phyloP scores from a whole-genome alignment of 2,329 filamentous ascomycete species.

The Gnomoniopsis smithogilvyi region DNA sequence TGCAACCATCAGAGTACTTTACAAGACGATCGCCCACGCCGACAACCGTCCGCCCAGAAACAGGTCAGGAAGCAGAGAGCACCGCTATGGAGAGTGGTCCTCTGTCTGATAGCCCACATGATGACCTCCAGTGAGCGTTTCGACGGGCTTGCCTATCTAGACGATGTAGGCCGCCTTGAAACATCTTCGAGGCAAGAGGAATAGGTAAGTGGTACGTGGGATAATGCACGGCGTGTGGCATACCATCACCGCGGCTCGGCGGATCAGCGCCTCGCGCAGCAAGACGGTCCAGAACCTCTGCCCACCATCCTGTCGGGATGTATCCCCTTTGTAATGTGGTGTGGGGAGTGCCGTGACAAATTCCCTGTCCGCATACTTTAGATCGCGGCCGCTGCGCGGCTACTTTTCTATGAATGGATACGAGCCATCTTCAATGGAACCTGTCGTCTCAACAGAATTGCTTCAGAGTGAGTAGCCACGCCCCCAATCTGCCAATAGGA shows the following conservation, averaged over 20 bases:
- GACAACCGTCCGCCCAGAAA: neutral
- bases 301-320: neutral
- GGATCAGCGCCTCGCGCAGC: constrained; percentile 3
- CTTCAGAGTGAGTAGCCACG: too few species aligned
- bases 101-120: neutral
- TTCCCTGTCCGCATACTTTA: neutral
- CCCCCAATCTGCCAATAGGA: neutral
- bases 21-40: neutral
- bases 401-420: constrained; percentile 2
- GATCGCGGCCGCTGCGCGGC: neutral
- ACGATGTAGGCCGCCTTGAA: neutral
- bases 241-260: constrained; percentile 9
- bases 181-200: neutral
- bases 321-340: neutral
- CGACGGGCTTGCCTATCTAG: constrained; percentile 5
- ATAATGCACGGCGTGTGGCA: constrained; percentile 8
- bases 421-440: neutral
- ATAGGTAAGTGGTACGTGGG: constrained; percentile 2
- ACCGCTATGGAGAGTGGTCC: neutral
- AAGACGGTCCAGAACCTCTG: constrained; percentile 5
- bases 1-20: neutral
- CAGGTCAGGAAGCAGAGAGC: neutral
- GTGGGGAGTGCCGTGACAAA: constrained; percentile 3
- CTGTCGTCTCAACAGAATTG: neutral
- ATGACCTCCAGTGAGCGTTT: neutral